Conservation (phyloP, 2,329 filamentous ascomycete genomes). For the Paradendryphiella salina region DNA sequence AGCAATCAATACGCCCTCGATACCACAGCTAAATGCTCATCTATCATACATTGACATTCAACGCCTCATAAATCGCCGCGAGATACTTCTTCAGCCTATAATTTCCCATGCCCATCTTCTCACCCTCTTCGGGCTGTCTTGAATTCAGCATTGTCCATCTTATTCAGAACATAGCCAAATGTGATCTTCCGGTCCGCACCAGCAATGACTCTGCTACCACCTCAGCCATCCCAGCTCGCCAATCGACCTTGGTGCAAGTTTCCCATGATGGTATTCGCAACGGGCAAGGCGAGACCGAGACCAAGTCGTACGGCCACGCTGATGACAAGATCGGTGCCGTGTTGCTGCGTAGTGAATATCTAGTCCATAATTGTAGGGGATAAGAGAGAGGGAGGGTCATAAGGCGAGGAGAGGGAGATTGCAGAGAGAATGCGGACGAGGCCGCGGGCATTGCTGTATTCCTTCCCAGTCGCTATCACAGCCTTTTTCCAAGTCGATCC, state of each 20-base stretch:
- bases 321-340: conserved; percentile 14
- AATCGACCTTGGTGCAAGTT: conserved; percentile 19
- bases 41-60: conserved; percentile 1
- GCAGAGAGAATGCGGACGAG: conserved; percentile 14
- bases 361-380: conserved; percentile 14
- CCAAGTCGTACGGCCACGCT: conserved; percentile 4
- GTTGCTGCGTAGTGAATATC: conserved; percentile 18
- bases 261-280: not conserved
- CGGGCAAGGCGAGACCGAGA: conserved; percentile 16
- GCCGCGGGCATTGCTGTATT: conserved; percentile 18
- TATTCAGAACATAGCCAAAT: conserved; percentile 27
- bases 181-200: conserved; percentile 22
- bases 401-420: conserved; percentile 7
- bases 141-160: conserved; percentile 16
- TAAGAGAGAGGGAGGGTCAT: conserved; percentile 6
- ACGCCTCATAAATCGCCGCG: conserved; percentile 14
- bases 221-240: conserved; percentile 26
- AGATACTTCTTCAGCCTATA: conserved; percentile 12
- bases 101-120: conserved; percentile 11
- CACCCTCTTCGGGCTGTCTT: not conserved
- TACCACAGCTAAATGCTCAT: too few species aligned
- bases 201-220: conserved; percentile 18
- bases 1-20: too few species aligned
- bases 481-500: conserved; percentile 3
- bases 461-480: conserved; percentile 13